Base-by-base conservation (phyloP, 331 rosid species). In the Rhamnella rubrinervis region DNA sequence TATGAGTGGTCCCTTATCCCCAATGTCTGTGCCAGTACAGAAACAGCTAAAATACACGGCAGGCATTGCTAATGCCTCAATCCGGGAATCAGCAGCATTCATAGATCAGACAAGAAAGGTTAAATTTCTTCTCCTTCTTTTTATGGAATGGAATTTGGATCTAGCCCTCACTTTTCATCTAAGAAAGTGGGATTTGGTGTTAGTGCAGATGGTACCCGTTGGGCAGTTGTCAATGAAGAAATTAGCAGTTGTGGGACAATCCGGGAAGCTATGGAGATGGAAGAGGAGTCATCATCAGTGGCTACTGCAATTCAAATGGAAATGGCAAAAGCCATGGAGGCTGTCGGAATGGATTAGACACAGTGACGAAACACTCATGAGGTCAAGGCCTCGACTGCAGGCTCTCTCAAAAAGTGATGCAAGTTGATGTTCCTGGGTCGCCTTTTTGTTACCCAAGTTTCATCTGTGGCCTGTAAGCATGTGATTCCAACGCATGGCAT, bases 301-400 rank as follows among this genome's bases (percentile, higher is more conserved):
- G 97, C 87, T 91, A 19, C 57, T 95, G 44, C 97, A 95, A 74
- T 95, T 95, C 78, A 95, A 92, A 68, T 95, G 99, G 99, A 95
- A 89, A 70, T 95, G 99, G 99, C 99, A 95, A 81, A 95, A 95
- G 78, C 99, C 99, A 37, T 95, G 99, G 99, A 95, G 78, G 85
- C 96, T 95, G 47, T 91, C 99, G 58, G 97, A 95, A 83, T 85
- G 64, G 96, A 95, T 95, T 80, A 88, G 99, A 57, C 96, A 87
- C 77, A 95, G 97, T 56, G 97, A 95, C 53, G 99, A 95, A 77
- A 95, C 97, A 47, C 76, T 91, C 56, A 82, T 89, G 77, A 89
- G 92, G 81, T n/a, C 96, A 73, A 89, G 80, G 79, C 96, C 97
- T 52, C 96, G 96, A 38, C 75, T 85, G 61, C 97, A 82, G 66